Percentiles rank a stretch among this genome's conserved stretches.
phyloP scores from a whole-genome alignment of 371 early-diverging fungal species.

The Mortierella sp. region DNA sequence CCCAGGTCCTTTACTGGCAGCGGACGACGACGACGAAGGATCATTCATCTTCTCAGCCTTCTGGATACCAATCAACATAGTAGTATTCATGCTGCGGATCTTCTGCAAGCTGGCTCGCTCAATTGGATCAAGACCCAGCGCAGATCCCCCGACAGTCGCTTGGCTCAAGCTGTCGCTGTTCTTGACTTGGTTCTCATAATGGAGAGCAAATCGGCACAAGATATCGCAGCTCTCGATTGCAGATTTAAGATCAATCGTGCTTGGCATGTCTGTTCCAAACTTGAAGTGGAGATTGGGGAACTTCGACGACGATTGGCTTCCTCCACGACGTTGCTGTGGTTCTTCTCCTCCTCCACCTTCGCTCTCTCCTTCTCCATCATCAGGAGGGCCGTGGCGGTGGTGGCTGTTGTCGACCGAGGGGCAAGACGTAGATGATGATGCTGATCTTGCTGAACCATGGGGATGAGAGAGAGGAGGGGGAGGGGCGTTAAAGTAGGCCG shows the following conservation, averaged over 20 bases:
- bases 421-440: neutral
- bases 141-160: neutral
- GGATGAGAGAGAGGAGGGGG: neutral
- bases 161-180: neutral
- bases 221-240: conserved; percentile 49
- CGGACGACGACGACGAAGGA: neutral
- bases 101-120: conserved; percentile 41
- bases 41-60: neutral
- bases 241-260: conserved; percentile 46
- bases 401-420: neutral
- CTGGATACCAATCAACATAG: conserved; percentile 49
- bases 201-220: conserved; percentile 50
- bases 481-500: neutral
- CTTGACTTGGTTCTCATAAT: conserved; percentile 31
- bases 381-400: neutral
- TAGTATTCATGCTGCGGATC: conserved; percentile 48
- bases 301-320: conserved; percentile 3
- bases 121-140: conserved; percentile 11
- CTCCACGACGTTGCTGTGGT: neutral
- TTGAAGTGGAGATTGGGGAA: conserved; percentile 22
- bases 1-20: neutral
- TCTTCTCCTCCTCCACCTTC: neutral
- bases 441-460: neutral
- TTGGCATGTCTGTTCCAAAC: conserved; percentile 52
- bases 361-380: conserved; percentile 17